Conservation (phyloP, 2,329 filamentous ascomycete species). For the Xylaria digitata region DNA sequence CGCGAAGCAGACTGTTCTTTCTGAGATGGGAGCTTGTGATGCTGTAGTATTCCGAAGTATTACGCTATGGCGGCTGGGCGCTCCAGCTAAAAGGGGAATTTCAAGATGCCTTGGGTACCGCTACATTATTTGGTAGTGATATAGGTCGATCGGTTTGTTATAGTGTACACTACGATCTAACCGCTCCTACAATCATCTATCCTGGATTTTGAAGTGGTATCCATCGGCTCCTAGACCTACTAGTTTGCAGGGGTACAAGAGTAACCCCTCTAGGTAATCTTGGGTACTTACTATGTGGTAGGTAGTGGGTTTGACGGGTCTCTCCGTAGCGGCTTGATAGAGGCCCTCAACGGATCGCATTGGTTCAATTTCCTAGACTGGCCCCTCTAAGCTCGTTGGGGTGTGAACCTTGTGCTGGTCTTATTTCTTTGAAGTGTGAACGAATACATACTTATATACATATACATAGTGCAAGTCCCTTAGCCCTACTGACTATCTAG, state of each 20-base stretch:
- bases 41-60: too few species aligned
- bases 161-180: too few species aligned
- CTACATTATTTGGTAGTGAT: too few species aligned
- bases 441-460: neutral
- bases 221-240: neutral
- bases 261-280: neutral
- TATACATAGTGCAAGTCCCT: neutral
- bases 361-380: neutral
- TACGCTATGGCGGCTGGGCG: too few species aligned
- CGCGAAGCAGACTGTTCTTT: too few species aligned
- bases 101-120: too few species aligned
- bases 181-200: too few species aligned
- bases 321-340: neutral
- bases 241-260: neutral
- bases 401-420: too few species aligned
- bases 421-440: too few species aligned
- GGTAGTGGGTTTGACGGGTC: neutral
- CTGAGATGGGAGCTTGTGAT: too few species aligned
- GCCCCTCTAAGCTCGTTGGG: neutral
- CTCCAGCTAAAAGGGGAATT: too few species aligned
- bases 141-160: too few species aligned
- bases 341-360: neutral
- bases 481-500: constrained; percentile 1
- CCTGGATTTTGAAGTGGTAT: constrained; percentile 2
- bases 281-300: neutral